phyloP scores from a whole-genome alignment of 768 basidiomycete genomes.

The Candolleomyces aberdarensis region DNA sequence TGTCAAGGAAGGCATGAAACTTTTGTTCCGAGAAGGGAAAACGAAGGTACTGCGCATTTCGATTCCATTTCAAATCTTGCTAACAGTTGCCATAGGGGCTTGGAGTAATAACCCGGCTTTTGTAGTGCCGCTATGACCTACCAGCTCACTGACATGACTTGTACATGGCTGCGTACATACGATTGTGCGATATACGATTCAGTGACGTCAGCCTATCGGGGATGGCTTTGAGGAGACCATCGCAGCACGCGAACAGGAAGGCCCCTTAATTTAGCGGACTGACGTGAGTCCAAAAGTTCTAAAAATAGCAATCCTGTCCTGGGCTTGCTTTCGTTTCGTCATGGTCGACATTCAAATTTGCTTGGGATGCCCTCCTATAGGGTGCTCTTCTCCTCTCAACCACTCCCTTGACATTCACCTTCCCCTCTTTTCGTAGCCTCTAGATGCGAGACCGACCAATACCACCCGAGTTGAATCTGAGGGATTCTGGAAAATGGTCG shows the following conservation, averaged over 20 bases:
- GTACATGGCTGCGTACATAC: neutral
- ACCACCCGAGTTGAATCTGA: neutral
- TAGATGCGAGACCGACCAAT: neutral
- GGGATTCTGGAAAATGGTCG: conserved; percentile 17
- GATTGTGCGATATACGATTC: neutral
- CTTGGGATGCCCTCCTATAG: neutral
- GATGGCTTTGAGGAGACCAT: neutral
- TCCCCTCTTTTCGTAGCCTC: neutral
- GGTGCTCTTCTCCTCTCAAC: neutral
- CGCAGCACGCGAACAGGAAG: neutral
- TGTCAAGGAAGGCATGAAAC: conserved; percentile 89
- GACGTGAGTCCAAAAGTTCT: neutral
- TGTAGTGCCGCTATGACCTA: conserved; percentile 19
- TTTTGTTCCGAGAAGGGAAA: conserved; percentile 93
- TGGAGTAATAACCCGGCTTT: conserved; percentile 68
- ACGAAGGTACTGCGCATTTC: conserved; percentile 63
- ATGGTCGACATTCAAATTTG: neutral
- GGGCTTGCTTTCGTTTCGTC: neutral
- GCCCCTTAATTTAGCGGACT: too few species aligned
- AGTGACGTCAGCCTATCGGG: neutral
- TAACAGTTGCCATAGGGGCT: conserved; percentile 49
- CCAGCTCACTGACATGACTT: neutral
- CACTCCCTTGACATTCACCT: neutral
- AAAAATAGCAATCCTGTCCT: neutral
- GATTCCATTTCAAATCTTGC: neutral